Evolutionary conservation across 176 grass and related monocot species (phyloP).

Genomic region (Oryza glumipatula): DNA sequence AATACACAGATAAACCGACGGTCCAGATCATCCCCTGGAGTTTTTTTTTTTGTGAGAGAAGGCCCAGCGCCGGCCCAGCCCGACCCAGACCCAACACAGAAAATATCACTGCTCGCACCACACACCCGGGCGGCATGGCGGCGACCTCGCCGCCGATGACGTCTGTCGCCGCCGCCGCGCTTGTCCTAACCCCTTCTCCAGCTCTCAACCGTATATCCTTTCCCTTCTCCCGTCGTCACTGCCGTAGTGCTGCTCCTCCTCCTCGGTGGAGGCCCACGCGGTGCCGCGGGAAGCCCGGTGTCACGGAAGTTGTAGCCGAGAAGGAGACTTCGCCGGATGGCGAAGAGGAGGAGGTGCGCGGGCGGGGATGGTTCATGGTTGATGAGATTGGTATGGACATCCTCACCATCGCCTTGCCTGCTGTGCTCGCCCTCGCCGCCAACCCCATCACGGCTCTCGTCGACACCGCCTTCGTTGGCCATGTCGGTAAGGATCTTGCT

Average conservation of each 20-base stretch:
- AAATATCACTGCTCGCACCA: too few relatives aligned
- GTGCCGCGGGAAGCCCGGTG: conserved; percentile 36
- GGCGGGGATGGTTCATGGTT: conserved; percentile 21
- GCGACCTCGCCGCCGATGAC: conserved; percentile 48
- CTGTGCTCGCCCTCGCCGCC: conserved; percentile 64
- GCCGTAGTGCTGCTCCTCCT: neutral
- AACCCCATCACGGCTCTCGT: conserved; percentile 65
- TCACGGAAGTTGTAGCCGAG: too few relatives aligned
- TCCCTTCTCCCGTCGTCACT: too few relatives aligned
- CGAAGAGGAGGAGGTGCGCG: too few relatives aligned
- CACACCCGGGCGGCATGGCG: too few relatives aligned
- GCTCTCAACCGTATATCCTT: neutral
- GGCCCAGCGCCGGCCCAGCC: too few relatives aligned
- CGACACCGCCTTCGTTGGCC: conserved; percentile 74
- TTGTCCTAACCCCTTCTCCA: neutral
- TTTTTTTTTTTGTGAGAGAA: too few relatives aligned
- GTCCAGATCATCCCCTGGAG: too few relatives aligned
- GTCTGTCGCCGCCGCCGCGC: neutral
- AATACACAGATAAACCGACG: too few relatives aligned
- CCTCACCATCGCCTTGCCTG: conserved; percentile 54
- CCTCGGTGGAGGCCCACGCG: neutral
- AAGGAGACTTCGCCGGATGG: too few relatives aligned
- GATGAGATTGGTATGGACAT: conserved; percentile 55
- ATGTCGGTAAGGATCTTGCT: conserved; percentile 49
- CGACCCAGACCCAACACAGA: too few relatives aligned